Conservation (phyloP, 805 yeast species). For the Wickerhamomyces canadensis region DNA sequence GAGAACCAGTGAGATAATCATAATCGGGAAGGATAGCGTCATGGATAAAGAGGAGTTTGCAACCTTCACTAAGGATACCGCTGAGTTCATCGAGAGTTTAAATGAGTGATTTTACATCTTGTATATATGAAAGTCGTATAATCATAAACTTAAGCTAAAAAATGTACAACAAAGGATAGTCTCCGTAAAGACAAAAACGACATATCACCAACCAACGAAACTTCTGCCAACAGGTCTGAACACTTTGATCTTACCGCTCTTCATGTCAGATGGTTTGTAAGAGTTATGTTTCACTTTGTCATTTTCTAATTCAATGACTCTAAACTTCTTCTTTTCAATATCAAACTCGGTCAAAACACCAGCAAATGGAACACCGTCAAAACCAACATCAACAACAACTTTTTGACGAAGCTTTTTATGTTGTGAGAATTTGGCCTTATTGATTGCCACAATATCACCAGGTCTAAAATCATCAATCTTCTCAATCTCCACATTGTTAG, state of each 20-base stretch:
- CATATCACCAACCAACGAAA: slow-evolving; percentile 61
- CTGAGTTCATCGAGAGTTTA: slow-evolving; percentile 13
- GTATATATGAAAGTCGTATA: neutral
- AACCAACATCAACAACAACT: slow-evolving; percentile 54
- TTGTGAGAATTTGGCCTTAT: slow-evolving; percentile 67
- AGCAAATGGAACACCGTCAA: slow-evolving; percentile 43
- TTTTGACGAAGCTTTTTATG: slow-evolving; percentile 55
- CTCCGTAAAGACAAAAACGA: no score
- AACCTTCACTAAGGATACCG: slow-evolving; percentile 14
- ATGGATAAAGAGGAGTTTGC: slow-evolving; percentile 13
- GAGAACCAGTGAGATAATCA: slow-evolving; percentile 40
- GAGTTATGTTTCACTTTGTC: slow-evolving; percentile 55
- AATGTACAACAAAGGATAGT: neutral
- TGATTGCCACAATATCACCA: slow-evolving; percentile 80
- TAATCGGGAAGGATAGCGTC: slow-evolving; percentile 32
- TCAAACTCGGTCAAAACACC: slow-evolving; percentile 74
- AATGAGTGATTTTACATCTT: neutral
- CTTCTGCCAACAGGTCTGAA: slow-evolving; percentile 74
- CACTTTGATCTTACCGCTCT: slow-evolving; percentile 71
- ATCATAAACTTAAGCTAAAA: neutral
- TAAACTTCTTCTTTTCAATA: slow-evolving; percentile 59
- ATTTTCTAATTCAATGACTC: slow-evolving; percentile 54
- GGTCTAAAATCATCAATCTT: slow-evolving; percentile 62
- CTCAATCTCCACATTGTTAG: slow-evolving; percentile 41
- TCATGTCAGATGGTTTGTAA: slow-evolving; percentile 67